phyloP scores from a whole-genome alignment of 495 filamentous ascomycete species.

The Aspergillus baeticus region DNA sequence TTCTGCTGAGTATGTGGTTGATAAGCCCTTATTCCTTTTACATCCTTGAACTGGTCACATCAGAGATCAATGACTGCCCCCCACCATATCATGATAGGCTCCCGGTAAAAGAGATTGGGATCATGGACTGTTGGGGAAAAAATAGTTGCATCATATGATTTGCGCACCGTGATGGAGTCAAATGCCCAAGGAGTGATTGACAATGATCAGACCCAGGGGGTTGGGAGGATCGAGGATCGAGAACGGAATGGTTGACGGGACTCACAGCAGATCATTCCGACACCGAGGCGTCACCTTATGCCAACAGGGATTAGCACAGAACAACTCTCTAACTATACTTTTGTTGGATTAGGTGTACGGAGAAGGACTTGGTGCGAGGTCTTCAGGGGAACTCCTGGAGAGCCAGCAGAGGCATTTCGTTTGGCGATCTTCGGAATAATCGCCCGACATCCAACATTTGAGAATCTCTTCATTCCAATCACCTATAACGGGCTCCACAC shows the following conservation, averaged over 20 bases:
- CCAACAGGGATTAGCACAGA: constrained; percentile 5
- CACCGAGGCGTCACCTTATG: constrained; percentile 20
- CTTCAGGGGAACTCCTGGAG: neutral
- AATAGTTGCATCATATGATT: neutral
- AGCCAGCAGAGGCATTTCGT: neutral
- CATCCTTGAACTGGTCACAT: neutral
- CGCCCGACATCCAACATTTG: constrained; percentile 32
- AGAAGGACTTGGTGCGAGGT: neutral
- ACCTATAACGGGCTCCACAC: constrained; percentile 23
- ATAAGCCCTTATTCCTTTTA: neutral
- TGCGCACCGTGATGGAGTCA: neutral
- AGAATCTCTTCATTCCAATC: constrained; percentile 21
- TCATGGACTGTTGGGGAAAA: neutral
- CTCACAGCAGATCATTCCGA: constrained; percentile 11
- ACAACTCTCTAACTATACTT: neutral
- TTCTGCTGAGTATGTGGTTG: neutral
- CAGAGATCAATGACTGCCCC: neutral
- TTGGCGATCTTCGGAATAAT: constrained; percentile 15
- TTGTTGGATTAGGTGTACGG: neutral
- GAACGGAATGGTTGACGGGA: constrained; percentile 2
- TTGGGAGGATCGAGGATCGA: constrained; percentile 16
- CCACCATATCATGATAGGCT: neutral
- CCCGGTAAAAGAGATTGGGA: neutral
- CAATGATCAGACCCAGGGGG: constrained; percentile 20
- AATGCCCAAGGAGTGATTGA: constrained; percentile 7